These are phyloP conservation scores for Fusarium pseudocircinatum DNA, from an alignment of 2,329 filamentous ascomycete species.

Conservation along the genomic window DNA sequence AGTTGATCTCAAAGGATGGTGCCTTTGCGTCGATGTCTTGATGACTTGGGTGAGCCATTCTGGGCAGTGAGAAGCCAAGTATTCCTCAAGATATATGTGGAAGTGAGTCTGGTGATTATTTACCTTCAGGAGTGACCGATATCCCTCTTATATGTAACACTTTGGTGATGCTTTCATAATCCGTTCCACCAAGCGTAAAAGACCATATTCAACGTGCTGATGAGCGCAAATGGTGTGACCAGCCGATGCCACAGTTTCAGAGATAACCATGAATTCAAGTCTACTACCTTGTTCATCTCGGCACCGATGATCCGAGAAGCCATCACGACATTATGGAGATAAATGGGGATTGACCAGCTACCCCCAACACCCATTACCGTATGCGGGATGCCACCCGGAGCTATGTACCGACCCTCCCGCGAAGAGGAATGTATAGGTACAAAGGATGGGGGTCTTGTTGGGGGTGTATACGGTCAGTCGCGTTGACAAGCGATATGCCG, in stretches of 20 bases:
- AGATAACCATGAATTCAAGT: background rate
- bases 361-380: background rate
- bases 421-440: background rate
- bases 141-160: background rate
- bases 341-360: background rate
- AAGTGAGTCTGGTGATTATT: rapidly evolving
- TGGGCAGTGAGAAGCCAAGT: background rate
- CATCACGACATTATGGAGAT: background rate
- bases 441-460: background rate
- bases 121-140: background rate
- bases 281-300: background rate
- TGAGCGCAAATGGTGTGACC: background rate
- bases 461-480: background rate
- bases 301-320: background rate
- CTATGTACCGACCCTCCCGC: background rate
- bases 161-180: too few species aligned
- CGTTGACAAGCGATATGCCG: background rate
- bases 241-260: background rate
- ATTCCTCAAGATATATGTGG: too few species aligned
- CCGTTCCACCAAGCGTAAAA: background rate
- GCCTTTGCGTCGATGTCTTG: background rate
- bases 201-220: background rate
- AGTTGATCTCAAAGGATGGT: background rate
- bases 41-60: background rate
- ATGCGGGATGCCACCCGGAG: background rate